Conservation (phyloP, 2,329 filamentous ascomycete species). For the Zymoseptoria tritici region DNA sequence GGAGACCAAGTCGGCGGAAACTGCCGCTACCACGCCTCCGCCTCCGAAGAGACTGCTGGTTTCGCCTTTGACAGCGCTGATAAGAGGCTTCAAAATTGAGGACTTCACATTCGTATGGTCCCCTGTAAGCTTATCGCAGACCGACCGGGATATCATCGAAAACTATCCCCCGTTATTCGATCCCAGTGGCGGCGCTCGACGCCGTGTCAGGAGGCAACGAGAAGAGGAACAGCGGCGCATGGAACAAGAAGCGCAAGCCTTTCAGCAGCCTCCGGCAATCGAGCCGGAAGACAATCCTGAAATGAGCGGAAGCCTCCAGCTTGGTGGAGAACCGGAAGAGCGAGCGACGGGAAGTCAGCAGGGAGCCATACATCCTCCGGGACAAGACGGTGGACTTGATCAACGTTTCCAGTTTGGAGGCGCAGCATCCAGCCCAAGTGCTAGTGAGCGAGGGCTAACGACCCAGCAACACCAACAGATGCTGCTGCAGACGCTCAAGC, state of each 20-base stretch:
- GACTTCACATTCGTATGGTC: conserved; percentile 51
- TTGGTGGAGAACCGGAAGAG: conserved; percentile 90
- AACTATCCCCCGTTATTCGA: conserved; percentile 76
- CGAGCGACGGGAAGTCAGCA: conserved; percentile 48
- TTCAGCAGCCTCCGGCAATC: conserved; percentile 40
- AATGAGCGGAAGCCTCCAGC: conserved; percentile 69
- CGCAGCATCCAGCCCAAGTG: conserved; percentile 42
- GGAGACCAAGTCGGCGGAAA: conserved; percentile 5
- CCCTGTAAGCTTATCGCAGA: conserved; percentile 36
- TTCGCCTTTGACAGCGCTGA: conserved; percentile 30
- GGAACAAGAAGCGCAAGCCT: conserved; percentile 48
- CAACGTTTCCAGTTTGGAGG: conserved; percentile 26
- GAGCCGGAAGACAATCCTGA: conserved; percentile 69
- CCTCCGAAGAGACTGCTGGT: conserved; percentile 11
- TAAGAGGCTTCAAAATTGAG: conserved; percentile 34
- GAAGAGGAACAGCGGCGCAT: conserved; percentile 49
- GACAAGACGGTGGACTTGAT: conserved; percentile 24
- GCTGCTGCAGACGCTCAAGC: conserved; percentile 55
- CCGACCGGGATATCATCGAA: conserved; percentile 46
- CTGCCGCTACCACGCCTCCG: conserved; percentile 4
- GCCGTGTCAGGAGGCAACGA: conserved; percentile 62
- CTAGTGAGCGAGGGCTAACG: conserved; percentile 64
- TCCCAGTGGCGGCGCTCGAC: conserved; percentile 69
- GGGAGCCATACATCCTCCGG: conserved; percentile 64
- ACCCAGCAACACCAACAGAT: conserved; percentile 68